phyloP scores from a whole-genome alignment of 2,329 filamentous ascomycete genomes.

The Fonsecaea erecta region DNA sequence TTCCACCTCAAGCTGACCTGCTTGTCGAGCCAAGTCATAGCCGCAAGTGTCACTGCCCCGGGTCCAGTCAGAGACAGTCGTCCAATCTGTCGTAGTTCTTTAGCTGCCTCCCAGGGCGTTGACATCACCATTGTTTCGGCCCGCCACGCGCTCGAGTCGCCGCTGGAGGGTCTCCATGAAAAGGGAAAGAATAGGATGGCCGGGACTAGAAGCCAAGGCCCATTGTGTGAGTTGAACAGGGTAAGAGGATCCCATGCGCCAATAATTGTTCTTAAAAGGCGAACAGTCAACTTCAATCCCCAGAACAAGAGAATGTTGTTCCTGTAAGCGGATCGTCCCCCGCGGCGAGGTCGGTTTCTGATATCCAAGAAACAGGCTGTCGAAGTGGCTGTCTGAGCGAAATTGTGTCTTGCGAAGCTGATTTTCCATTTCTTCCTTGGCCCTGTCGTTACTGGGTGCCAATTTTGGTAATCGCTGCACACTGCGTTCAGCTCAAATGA shows the following conservation, averaged over 20 bases:
- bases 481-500: too few species aligned
- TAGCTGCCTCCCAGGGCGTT: conserved; percentile 8
- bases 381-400: too few species aligned
- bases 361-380: conserved; percentile 40
- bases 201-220: conserved; percentile 40
- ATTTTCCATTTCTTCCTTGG: too few species aligned
- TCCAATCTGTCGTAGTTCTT: conserved; percentile 37
- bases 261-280: conserved; percentile 39
- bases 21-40: conserved; percentile 37
- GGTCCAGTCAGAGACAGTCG: conserved; percentile 42
- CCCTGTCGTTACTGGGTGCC: too few species aligned
- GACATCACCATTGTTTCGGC: conserved; percentile 17
- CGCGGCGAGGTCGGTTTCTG: conserved; percentile 35
- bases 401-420: too few species aligned
- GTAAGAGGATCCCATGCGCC: conserved; percentile 45
- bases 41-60: conserved; percentile 40
- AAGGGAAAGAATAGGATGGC: conserved; percentile 39
- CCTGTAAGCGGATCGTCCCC: conserved; percentile 40
- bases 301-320: conserved; percentile 38
- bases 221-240: conserved; percentile 44
- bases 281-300: conserved; percentile 43
- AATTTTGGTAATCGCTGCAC: too few species aligned
- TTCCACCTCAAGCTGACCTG: conserved; percentile 41
- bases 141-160: conserved; percentile 24
- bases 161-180: conserved; percentile 39